Evolutionary conservation across 169 alveolate genomes (phyloP).

Genomic region (Plasmodium knowlesi): DNA sequence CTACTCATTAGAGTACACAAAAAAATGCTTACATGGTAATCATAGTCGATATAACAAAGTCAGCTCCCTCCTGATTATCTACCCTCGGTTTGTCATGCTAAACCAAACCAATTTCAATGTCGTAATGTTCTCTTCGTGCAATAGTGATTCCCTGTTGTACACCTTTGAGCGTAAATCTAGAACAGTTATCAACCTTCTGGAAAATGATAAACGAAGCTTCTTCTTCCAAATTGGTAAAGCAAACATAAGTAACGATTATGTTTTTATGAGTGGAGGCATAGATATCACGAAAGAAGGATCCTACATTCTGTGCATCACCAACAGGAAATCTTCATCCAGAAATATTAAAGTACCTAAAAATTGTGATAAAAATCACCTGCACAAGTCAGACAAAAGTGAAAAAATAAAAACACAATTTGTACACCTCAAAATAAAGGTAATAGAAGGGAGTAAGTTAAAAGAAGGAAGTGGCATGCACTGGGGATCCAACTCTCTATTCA

Average conservation of each 20-base stretch:
- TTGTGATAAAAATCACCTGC: background rate
- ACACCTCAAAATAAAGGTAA: constrained; percentile 11
- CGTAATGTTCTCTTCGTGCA: background rate
- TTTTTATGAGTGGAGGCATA: constrained; percentile 15
- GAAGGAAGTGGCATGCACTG: background rate
- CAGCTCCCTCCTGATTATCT: background rate
- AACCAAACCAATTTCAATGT: constrained; percentile 29
- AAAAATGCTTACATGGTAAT: background rate
- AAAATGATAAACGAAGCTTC: background rate
- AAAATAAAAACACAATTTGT: background rate
- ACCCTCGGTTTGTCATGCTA: constrained; percentile 12
- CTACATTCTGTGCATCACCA: constrained; percentile 16
- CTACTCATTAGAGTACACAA: background rate
- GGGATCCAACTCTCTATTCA: background rate
- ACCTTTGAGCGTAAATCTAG: background rate
- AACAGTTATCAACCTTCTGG: constrained; percentile 11
- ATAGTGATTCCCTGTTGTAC: background rate
- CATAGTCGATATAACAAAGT: background rate
- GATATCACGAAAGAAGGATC: constrained; percentile 36
- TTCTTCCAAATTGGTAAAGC: constrained; percentile 16
- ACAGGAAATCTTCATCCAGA: background rate
- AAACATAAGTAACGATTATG: background rate
- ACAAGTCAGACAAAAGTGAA: background rate
- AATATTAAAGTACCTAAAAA: background rate
- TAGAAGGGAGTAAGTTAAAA: background rate